These are phyloP conservation scores for Glaciozyma martinii DNA, from an alignment of 768 basidiomycete species.

Conservation along the genomic window DNA sequence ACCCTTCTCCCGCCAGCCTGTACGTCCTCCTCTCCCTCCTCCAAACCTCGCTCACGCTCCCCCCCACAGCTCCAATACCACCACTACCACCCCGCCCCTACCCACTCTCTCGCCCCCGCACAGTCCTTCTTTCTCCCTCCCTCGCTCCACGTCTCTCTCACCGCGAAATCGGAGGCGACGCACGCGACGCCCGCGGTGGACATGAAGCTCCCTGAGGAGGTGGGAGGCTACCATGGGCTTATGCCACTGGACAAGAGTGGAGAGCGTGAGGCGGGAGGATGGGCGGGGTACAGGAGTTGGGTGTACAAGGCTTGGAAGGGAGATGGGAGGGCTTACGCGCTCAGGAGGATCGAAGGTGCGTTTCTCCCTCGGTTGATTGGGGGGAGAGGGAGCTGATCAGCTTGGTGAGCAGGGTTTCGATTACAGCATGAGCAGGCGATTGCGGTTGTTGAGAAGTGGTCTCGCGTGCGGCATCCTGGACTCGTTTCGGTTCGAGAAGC, in stretches of 20 bases:
- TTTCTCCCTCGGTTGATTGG: constrained; percentile 2
- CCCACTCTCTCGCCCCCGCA: constrained; percentile 53
- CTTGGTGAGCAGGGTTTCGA: constrained; percentile 58
- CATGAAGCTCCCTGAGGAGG: constrained; percentile 65
- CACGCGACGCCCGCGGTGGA: constrained; percentile 39
- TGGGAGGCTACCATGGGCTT: constrained; percentile 83
- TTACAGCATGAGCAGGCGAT: constrained; percentile 75
- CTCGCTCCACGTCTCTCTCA: constrained; percentile 48
- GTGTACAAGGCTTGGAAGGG: constrained; percentile 71
- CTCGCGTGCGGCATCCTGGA: constrained; percentile 69
- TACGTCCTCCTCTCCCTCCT: constrained; percentile 39
- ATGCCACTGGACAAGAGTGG: constrained; percentile 56
- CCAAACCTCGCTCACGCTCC: constrained; percentile 5
- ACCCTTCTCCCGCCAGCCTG: constrained; percentile 54
- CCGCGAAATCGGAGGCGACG: constrained; percentile 38
- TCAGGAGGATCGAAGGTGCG: constrained; percentile 83
- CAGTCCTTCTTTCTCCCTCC: constrained; percentile 77
- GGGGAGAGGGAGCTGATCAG: background rate
- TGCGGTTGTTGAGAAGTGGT: constrained; percentile 73
- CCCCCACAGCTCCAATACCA: constrained; percentile 72
- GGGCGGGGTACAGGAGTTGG: constrained; percentile 61
- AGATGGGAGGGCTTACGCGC: constrained; percentile 67
- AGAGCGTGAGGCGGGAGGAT: background rate
- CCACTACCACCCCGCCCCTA: constrained; percentile 59
- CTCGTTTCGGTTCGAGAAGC: constrained; percentile 79